Base-by-base conservation (phyloP, 1,139 yeast genomes). In the Debaryomyces coudertii region DNA sequence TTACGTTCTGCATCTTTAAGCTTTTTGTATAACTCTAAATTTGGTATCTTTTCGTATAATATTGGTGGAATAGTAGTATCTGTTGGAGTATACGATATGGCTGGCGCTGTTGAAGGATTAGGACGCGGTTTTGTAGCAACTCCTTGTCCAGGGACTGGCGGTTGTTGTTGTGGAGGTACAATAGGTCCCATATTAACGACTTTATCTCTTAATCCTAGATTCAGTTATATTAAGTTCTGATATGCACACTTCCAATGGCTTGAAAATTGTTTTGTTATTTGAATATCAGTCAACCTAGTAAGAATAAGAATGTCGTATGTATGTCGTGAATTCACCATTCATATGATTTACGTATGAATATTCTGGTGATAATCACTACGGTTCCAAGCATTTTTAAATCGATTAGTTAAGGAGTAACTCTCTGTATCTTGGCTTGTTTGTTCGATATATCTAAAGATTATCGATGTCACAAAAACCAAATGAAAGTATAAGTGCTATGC, bases 1-100 rank as follows among this genome's bases (percentile, higher is more conserved):
- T 82, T 77, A 49, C 83, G 79, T 65, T 93, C 99, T 9, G 92
- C 88, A 9, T 87, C 90, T 51, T 81, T 78, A 40, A 93, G 71
- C 45, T 81, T 76, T 56, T 86, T 80, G 65, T 88, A 89, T 45
- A 83, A 73, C 14, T 77, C 81, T 34, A 90, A 83, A 56, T 88
- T 92, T 6, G 97, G 95, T 18, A 90, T 77, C 45, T 83, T 68
- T 33, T 76, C 73, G 53, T 79, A 81, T 46, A 90, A 69, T 27
- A 78, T 72, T 1, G 76, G 70, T 1, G 93, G 87, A 31, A 89
- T 80, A 31, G 81, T 76, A 40, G 82, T 75, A 59, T 87, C 95
- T 1, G 92, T 87, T 5, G 96, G 96, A 40, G 83, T 78, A 54
- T 78, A 73, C 15, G 77, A 71, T 14, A 70, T 58, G 2, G 71